Percentiles rank a stretch among this genome's conserved stretches.
These are phyloP conservation scores for Hypoxylon sp. DNA, from an alignment of 2,329 filamentous ascomycete genomes.

Conservation along the genomic window DNA sequence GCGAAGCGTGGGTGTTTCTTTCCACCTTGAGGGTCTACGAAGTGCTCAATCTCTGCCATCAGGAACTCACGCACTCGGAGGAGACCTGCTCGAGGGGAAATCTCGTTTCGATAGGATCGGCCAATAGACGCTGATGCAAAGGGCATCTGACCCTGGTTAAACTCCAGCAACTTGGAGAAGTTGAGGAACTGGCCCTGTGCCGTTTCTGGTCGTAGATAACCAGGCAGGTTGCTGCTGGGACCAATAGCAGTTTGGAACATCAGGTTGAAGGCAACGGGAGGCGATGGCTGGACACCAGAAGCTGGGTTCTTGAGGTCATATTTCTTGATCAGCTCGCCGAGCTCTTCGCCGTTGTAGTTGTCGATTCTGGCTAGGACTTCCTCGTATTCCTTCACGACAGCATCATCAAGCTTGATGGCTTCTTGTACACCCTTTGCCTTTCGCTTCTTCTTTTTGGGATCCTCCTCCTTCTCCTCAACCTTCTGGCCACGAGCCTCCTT, in stretches of 20 bases:
- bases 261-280: conserved; percentile 93
- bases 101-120: conserved; percentile 98
- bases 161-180: conserved; percentile 83
- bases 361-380: conserved; percentile 92
- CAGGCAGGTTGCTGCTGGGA: conserved; percentile 84
- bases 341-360: conserved; percentile 88
- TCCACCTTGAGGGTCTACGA: conserved; percentile 90
- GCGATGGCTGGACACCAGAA: conserved; percentile 77
- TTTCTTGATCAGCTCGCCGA: conserved; percentile 88
- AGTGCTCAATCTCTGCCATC: conserved; percentile 99
- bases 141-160: conserved; percentile 94
- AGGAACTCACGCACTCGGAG: conserved; percentile 95
- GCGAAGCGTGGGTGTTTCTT: conserved; percentile 93
- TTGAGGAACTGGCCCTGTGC: conserved; percentile 98
- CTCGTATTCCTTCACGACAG: conserved; percentile 87
- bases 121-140: conserved; percentile 97
- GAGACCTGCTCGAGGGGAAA: conserved; percentile 90
- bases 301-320: conserved; percentile 89
- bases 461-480: conserved; percentile 78
- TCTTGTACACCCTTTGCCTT: conserved; percentile 80
- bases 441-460: conserved; percentile 81
- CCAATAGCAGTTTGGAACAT: conserved; percentile 99
- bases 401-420: conserved; percentile 86
- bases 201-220: conserved; percentile 91
- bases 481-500: conserved; percentile 90